Evolutionary conservation across 176 grass and related monocot genomes (phyloP), one percentile per base, ranked within the genome.

Genomic region (Aegilops umbellulata): DNA sequence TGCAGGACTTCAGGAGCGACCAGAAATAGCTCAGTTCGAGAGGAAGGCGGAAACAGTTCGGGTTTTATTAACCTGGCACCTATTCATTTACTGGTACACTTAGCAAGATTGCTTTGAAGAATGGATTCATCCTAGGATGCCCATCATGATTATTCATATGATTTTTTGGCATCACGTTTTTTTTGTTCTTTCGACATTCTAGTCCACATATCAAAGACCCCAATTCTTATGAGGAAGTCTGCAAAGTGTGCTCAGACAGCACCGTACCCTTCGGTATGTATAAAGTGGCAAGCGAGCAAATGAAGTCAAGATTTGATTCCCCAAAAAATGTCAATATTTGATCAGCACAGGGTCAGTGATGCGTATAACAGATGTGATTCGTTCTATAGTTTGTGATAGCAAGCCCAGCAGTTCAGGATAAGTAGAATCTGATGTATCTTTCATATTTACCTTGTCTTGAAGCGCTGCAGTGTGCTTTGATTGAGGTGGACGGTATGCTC

Each of bases 401-500:
- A 80, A 73, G 20, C 11, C 53, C 17, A 71, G 69, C 20, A 70
- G 11, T 76, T 76, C 7, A 32, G 22, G 67, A 36, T 79, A 63
- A 55, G 35, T 63, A 87, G 8, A 84, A 51, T 41, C 27, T 76
- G 44, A 23, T 49, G 19, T 39, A 74, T 55, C 23, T 69, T 4
- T 20, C 9, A 82, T 53, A 66, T 60, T 66, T 95, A 98, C 96
- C 96, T 98, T 94, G 75, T 90, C 88, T 76, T 94, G 90, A 83
- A 98, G 79, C 74, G 85, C 66, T 84, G 81, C 92, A n/a, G 93
- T 85, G 87, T 60, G 67, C 86, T 98, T 98, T 78, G 96, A 78
- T 77, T 95, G 93, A 19, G 96, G 93, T 60, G 93, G 96, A 27
- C 91, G 91, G 72, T 95, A 98, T 66, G 96, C 92, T 81, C 79